A percentile compares a stretch with the other conserved stretches of the same genome.
Conservation (phyloP, 345 rosid genomes). For the Microthlaspi erraticum region DNA sequence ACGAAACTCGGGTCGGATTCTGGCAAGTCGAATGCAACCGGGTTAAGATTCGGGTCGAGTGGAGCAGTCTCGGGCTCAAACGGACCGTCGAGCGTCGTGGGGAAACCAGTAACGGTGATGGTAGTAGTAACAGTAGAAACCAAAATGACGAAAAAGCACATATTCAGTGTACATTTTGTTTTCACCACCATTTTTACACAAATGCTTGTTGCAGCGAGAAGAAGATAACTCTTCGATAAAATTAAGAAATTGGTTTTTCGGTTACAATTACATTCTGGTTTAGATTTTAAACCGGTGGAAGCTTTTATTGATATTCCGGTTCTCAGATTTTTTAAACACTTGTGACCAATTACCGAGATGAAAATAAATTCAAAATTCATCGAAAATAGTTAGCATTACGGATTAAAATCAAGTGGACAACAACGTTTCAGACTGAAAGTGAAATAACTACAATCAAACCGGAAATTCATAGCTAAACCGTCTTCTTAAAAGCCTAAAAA, state of each 20-base stretch:
- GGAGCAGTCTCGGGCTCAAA: constrained; percentile 72
- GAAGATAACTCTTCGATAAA: constrained; percentile 27
- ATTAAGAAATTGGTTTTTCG: neutral
- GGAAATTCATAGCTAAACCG: neutral
- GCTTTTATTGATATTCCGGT: constrained; percentile 6
- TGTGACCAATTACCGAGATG: constrained; percentile 1
- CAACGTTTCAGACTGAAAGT: constrained; percentile 10
- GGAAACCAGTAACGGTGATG: constrained; percentile 40
- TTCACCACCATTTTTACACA: constrained; percentile 29
- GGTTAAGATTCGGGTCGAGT: constrained; percentile 63
- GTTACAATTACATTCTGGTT: constrained; percentile 8
- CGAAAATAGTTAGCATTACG: neutral
- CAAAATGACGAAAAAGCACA: constrained; percentile 12
- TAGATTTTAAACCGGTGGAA: constrained; percentile 13
- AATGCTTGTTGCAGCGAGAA: constrained; percentile 24
- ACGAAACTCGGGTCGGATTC: constrained; percentile 65
- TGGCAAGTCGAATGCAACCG: constrained; percentile 77
- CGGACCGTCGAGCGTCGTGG: constrained; percentile 78
- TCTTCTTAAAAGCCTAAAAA: neutral
- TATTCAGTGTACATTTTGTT: constrained; percentile 4
- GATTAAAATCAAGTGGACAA: constrained; percentile 15
- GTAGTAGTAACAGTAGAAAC: neutral
- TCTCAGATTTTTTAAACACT: neutral
- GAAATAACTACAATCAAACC: constrained; percentile 5
- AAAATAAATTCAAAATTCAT: neutral